Evolutionary conservation across 805 yeast species (phyloP), one percentile per base, ranked within the genome.

Genomic region (Zygosaccharomyces bisporus): DNA sequence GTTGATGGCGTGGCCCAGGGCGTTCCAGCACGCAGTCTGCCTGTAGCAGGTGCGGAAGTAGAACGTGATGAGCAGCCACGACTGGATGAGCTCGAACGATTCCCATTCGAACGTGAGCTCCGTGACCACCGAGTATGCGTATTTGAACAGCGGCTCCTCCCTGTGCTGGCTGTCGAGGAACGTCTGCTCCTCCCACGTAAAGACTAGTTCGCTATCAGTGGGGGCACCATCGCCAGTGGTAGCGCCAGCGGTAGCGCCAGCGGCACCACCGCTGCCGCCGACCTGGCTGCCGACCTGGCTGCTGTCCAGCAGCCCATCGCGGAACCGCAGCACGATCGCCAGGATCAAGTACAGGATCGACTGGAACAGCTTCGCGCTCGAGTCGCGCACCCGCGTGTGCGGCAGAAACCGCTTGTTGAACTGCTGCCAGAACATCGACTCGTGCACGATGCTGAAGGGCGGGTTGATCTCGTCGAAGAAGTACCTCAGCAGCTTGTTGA

Each of bases 391-490:
- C 56, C 59, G 16, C 61, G 57, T 43, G 24, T 40, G 48, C 23
- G 39, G 39, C 31, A 56, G 41, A 36, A 63, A 56, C 36, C 61
- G 50, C 19, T 60, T 62, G 14, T 61, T 54, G 23, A 65, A 65
- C 57, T 80, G 85, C 47, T 75, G 75, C 46, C 74, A 54, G 52
- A 80, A 80, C 24, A 76, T 75, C 1, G 67, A 57, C 52, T 77
- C 79, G 58, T 79, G 82, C 20, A 80, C 47, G 4, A 80, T 70
- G 2, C 76, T 71, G 55, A 64, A 76, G 12, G 77, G 55, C 13
- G 80, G 80, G 58, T 80, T 80, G 47, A 80, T 65, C 29, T 74
- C 73, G 6, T 52, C 43, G 55, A 80, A 72, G 50, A 59, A 80
- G 49, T 24, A 50, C 2, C 52, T 54, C 10, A 71, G 44, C 20